These are phyloP conservation scores for Rhodosporidiobolus odoratus DNA, from an alignment of 768 basidiomycete species.

Conservation along the genomic window DNA sequence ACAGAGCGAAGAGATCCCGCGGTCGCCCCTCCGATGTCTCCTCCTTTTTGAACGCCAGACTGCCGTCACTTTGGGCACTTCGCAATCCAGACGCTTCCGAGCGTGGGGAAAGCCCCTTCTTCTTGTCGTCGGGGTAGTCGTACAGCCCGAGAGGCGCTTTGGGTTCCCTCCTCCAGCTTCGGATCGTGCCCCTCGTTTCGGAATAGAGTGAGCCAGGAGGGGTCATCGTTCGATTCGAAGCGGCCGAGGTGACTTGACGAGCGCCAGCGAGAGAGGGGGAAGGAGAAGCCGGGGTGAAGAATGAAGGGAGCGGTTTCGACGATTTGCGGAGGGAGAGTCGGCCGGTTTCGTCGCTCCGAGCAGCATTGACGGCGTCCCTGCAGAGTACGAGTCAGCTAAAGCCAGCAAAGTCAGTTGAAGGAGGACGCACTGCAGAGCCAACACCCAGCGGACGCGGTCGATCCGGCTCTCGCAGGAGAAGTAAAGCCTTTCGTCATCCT, in stretches of 20 bases:
- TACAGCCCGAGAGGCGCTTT: background rate
- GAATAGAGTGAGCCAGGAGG: slow-evolving; percentile 13
- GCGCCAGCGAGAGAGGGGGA: too few species aligned
- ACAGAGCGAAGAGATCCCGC: background rate
- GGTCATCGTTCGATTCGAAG: background rate
- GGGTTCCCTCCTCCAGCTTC: background rate
- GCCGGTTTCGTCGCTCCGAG: background rate
- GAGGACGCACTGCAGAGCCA: slow-evolving; percentile 14
- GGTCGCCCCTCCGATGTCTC: too few species aligned
- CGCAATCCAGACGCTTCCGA: too few species aligned
- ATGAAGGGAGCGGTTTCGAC: background rate
- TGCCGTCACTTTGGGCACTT: too few species aligned
- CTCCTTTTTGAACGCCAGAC: too few species aligned
- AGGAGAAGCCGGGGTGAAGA: background rate
- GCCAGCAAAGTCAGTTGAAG: too few species aligned
- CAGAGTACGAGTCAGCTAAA: background rate
- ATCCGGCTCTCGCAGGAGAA: background rate
- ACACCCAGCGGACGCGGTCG: slow-evolving; percentile 14
- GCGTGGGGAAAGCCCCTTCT: background rate
- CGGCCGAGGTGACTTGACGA: background rate
- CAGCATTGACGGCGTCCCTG: background rate
- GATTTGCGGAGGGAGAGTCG: background rate
- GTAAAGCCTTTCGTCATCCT: background rate
- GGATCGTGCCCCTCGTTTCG: background rate
- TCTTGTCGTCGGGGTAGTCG: background rate